Evolutionary conservation across 169 alveolate species (phyloP).

Genomic region (Plasmodium cynomolgi): DNA sequence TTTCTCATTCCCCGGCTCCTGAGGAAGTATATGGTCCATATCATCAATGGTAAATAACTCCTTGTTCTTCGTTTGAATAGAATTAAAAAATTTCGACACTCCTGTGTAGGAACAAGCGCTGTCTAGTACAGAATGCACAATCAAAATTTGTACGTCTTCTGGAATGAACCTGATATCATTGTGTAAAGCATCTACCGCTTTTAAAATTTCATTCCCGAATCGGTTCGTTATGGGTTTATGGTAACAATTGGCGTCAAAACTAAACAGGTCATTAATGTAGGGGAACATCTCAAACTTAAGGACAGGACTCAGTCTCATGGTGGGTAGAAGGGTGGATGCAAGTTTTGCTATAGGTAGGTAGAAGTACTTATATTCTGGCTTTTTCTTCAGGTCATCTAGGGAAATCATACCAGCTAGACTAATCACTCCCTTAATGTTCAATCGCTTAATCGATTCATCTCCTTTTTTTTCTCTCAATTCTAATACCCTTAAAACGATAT

Average conservation of each 20-base stretch:
- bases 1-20: constrained; percentile 26
- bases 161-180: constrained; percentile 3
- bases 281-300: not conserved
- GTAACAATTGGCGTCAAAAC: not conserved
- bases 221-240: not conserved
- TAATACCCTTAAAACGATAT: not conserved
- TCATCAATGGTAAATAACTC: not conserved
- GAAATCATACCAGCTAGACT: not conserved
- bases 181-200: constrained; percentile 9
- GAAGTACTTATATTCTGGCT: constrained; percentile 7
- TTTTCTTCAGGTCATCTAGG: not conserved
- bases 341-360: not conserved
- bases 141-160: not conserved
- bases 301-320: not conserved
- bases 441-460: not conserved
- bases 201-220: not conserved
- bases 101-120: not conserved
- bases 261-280: not conserved
- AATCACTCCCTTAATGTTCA: not conserved
- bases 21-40: constrained; percentile 26
- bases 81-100: not conserved
- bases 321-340: not conserved
- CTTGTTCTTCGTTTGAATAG: not conserved
- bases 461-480: not conserved
- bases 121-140: constrained; percentile 2